Evolutionary conservation across 768 basidiomycete species (phyloP).

Genomic region (Phanerochaete carnosa): DNA sequence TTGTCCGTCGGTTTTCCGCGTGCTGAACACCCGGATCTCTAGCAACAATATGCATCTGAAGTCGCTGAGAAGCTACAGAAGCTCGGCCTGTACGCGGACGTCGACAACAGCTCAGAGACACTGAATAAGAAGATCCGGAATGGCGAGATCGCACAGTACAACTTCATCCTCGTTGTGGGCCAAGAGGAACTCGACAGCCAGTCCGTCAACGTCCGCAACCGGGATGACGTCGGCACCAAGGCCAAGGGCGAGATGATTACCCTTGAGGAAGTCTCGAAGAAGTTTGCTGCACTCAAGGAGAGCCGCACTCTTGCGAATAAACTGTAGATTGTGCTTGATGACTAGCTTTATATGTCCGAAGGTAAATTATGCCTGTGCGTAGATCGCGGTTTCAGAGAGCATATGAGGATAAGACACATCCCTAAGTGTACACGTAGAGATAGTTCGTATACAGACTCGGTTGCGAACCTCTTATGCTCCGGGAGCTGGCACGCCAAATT

Average conservation of each 20-base stretch:
- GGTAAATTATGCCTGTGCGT: not conserved
- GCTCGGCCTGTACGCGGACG: slow-evolving; percentile 83
- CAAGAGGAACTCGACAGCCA: slow-evolving; percentile 83
- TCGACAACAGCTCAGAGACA: slow-evolving; percentile 89
- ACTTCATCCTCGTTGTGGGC: slow-evolving; percentile 96
- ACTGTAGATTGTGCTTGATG: slow-evolving; percentile 23
- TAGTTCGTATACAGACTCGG: not conserved
- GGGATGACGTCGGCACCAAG: slow-evolving; percentile 90
- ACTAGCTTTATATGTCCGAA: not conserved
- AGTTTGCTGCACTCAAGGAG: slow-evolving; percentile 71
- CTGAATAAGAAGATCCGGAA: slow-evolving; percentile 97
- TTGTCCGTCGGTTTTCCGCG: not conserved
- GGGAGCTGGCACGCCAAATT: not conserved
- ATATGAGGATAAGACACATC: too few species aligned
- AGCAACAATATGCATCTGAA: slow-evolving; percentile 90
- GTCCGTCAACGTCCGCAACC: slow-evolving; percentile 94
- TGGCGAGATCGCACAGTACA: slow-evolving; percentile 96
- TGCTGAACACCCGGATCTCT: slow-evolving; percentile 11
- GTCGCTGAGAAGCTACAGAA: slow-evolving; percentile 65
- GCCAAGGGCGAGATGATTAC: slow-evolving; percentile 71
- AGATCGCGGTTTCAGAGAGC: too few species aligned
- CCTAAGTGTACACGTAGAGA: not conserved
- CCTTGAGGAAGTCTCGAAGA: slow-evolving; percentile 65
- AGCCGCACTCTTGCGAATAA: slow-evolving; percentile 51
- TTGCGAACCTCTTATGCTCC: not conserved